Conservation (phyloP, 2,329 filamentous ascomycete species). For the Tricladium varicosporioides region DNA sequence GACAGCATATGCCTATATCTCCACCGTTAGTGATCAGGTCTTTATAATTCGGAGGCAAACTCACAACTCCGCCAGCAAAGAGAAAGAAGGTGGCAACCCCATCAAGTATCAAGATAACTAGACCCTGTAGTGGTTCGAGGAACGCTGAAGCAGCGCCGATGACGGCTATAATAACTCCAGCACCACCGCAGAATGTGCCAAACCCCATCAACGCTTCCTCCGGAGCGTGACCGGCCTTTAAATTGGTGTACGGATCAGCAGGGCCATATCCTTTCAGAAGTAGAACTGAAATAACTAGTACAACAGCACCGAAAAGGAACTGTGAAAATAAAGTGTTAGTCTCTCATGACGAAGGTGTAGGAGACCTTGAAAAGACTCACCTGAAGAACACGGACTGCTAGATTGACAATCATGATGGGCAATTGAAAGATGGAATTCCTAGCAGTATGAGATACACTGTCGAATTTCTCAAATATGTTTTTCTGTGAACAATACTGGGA, state of each 20-base stretch:
- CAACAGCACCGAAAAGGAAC: constrained; percentile 25
- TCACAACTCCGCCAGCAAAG: constrained; percentile 29
- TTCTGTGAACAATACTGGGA: neutral
- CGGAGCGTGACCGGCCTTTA: constrained; percentile 8
- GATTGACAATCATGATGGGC: constrained; percentile 26
- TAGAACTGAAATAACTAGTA: constrained; percentile 26
- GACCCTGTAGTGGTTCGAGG: constrained; percentile 24
- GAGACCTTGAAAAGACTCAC: constrained; percentile 4
- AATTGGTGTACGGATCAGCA: neutral
- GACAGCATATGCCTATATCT: constrained; percentile 26
- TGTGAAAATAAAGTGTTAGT: constrained; percentile 7
- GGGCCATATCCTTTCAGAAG: constrained; percentile 26
- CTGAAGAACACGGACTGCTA: constrained; percentile 22
- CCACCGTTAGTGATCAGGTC: neutral
- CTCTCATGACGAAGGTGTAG: neutral
- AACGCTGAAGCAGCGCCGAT: constrained; percentile 25
- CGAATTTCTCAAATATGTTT: neutral
- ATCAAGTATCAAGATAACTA: constrained; percentile 25
- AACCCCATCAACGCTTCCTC: constrained; percentile 20
- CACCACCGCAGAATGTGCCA: constrained; percentile 29
- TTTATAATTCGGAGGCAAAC: neutral
- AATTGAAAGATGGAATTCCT: no score
- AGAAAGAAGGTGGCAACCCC: constrained; percentile 27
- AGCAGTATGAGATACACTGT: no score
- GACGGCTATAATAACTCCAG: constrained; percentile 19